A percentile compares a stretch with the other conserved stretches of the same genome.
Evolutionary conservation across 23 red algal genomes (phyloP).

Genomic region (Pyropia haitanensis): DNA sequence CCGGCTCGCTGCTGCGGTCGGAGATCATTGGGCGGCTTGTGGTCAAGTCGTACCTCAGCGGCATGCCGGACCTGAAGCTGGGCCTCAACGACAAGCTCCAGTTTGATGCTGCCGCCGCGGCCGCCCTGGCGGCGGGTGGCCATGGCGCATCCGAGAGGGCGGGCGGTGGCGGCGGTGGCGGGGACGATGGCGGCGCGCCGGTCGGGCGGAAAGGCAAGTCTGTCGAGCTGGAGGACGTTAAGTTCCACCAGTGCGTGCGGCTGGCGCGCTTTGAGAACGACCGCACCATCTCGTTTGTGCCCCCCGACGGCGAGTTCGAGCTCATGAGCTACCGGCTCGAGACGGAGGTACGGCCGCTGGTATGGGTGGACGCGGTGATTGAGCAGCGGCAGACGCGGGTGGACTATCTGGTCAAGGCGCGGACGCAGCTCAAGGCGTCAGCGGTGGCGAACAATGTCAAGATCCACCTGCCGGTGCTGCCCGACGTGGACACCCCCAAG

Average conservation of each 20-base stretch:
- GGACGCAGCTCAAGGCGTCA: slow-evolving; percentile 72
- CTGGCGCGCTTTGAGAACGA: slow-evolving; percentile 85
- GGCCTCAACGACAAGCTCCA: slow-evolving; percentile 95
- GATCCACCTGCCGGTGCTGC: slow-evolving; percentile 74
- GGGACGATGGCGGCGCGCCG: background rate
- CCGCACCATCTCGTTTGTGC: slow-evolving; percentile 92
- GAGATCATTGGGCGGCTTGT: slow-evolving; percentile 80
- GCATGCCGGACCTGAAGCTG: slow-evolving; percentile 95
- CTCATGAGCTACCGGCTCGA: slow-evolving; percentile 97
- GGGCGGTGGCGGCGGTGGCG: background rate
- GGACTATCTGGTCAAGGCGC: slow-evolving; percentile 86
- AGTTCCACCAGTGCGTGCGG: slow-evolving; percentile 99
- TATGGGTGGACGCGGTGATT: slow-evolving; percentile 92
- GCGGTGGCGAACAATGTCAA: slow-evolving; percentile 84
- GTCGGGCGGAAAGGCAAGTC: slow-evolving; percentile 38
- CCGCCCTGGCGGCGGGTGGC: background rate
- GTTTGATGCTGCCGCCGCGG: slow-evolving; percentile 57
- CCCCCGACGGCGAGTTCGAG: slow-evolving; percentile 96
- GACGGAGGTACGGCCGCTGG: slow-evolving; percentile 62
- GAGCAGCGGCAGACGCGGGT: slow-evolving; percentile 68
- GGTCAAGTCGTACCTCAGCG: slow-evolving; percentile 90
- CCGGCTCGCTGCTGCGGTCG: slow-evolving; percentile 72
- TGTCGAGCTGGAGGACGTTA: slow-evolving; percentile 96
- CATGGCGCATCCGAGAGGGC: background rate
- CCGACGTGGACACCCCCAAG: slow-evolving; percentile 73